Conservation (phyloP, 2,329 filamentous ascomycete genomes). For the Salinomyces thailandicus region DNA sequence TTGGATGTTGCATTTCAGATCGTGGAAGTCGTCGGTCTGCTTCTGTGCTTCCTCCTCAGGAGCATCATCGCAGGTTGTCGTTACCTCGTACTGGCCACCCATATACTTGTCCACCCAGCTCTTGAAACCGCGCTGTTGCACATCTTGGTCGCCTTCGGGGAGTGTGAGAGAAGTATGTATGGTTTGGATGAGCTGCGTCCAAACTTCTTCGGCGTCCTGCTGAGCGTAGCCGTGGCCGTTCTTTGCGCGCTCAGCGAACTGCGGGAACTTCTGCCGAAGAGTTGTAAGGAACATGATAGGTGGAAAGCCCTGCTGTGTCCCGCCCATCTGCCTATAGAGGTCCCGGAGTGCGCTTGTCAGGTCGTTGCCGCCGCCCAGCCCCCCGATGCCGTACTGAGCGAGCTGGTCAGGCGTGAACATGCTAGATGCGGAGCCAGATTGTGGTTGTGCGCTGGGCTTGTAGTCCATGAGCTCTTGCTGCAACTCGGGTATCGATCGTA, state of each 20-base stretch:
- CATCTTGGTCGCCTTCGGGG: conserved; percentile 36
- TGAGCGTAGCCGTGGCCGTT: conserved; percentile 82
- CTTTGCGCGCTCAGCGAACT: conserved; percentile 84
- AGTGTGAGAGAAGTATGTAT: conserved; percentile 67
- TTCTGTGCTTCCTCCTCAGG: conserved; percentile 62
- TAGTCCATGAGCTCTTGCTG: conserved; percentile 66
- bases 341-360: conserved; percentile 67
- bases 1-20: conserved; percentile 93
- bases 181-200: conserved; percentile 86
- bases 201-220: conserved; percentile 96
- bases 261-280: conserved; percentile 70
- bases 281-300: conserved; percentile 75
- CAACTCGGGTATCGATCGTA: conserved; percentile 82
- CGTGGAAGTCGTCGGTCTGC: conserved; percentile 68
- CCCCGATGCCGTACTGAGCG: conserved; percentile 45
- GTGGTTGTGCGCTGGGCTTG: conserved; percentile 19
- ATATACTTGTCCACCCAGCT: conserved; percentile 71
- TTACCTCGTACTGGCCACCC: conserved; percentile 67
- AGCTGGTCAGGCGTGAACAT: conserved; percentile 26
- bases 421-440: conserved; percentile 15
- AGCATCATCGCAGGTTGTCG: conserved; percentile 74
- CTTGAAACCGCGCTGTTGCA: conserved; percentile 48
- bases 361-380: conserved; percentile 53
- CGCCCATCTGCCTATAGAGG: conserved; percentile 78
- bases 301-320: conserved; percentile 78